phyloP scores from a whole-genome alignment of 2,329 filamentous ascomycete species.

The Colletotrichum sp. region DNA sequence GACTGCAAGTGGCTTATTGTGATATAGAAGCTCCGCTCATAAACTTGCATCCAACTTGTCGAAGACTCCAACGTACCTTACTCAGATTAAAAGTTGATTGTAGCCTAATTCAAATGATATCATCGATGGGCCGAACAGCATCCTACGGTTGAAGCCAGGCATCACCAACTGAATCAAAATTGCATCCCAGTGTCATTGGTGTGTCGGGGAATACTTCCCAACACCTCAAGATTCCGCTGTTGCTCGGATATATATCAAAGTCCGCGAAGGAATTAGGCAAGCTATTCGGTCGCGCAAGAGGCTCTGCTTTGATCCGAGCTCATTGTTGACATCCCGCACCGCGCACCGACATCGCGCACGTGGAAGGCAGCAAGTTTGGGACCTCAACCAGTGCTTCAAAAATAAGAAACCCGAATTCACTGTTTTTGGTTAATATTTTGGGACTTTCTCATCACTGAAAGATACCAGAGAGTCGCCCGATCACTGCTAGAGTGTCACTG shows the following conservation, averaged over 20 bases:
- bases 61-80: rapidly evolving
- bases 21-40: background rate
- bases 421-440: background rate
- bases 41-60: background rate
- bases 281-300: background rate
- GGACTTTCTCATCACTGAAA: background rate
- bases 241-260: background rate
- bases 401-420: background rate
- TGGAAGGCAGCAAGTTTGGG: background rate
- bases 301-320: background rate
- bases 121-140: background rate
- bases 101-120: background rate
- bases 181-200: background rate
- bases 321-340: background rate
- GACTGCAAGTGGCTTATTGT: background rate
- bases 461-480: rapidly evolving
- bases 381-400: background rate
- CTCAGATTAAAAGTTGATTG: background rate
- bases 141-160: background rate
- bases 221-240: background rate
- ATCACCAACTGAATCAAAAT: background rate
- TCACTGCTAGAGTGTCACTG: rapidly evolving
- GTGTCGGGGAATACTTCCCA: background rate
- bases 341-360: background rate
- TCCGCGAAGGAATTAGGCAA: background rate